Base-by-base conservation (phyloP, 768 basidiomycete species). In the Suillus ampliporus region DNA sequence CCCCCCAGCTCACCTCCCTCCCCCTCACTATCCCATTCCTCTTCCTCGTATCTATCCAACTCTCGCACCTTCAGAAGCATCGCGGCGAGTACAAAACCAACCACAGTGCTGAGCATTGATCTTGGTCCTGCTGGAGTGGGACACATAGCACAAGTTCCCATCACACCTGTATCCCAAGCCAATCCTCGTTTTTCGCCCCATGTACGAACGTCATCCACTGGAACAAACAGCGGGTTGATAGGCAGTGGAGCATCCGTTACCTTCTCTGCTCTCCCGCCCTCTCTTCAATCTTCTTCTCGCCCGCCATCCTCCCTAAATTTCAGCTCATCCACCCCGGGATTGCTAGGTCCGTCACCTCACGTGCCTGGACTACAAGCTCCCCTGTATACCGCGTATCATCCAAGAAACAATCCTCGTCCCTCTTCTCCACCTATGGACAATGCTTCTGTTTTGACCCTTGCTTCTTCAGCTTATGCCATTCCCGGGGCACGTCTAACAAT, bases 331-430 rank as follows among this genome's bases (percentile, higher is more conserved):
- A 79, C 76, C 47, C 71, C 77, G 44, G 74, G 73, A 37, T 71
- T 68, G 47, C 68, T 75, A 51, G 76, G 69, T 61, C 64, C 66
- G 57, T 64, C 70, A 23, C 19, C 54, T 19, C 54, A 56, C 26
- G 66, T 66, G 10, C 72, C 74, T 62, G 69, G 73, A 35, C 65
- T 90, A 19, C 93, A 95, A 71, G 93, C 94, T 10, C 97, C 96
- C 0, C 83, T 91, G 40, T 94, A 97, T 73, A 94, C 95, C 0
- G 79, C 86, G n/a, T 94, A 94, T 59, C 95, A 98, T 77, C 96
- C 97, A 11, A 87, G 95, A 51, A 94, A 97, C 75, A 99, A 99
- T 71, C 97, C 97, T 1, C 88, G 92, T 26, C 97, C 97, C 26
- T 90, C 91, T 17, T 93, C 93, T 7, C 91, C 94, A 23, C 96